phyloP scores from a whole-genome alignment of 345 rosid species.

The Ceriops tagal region DNA sequence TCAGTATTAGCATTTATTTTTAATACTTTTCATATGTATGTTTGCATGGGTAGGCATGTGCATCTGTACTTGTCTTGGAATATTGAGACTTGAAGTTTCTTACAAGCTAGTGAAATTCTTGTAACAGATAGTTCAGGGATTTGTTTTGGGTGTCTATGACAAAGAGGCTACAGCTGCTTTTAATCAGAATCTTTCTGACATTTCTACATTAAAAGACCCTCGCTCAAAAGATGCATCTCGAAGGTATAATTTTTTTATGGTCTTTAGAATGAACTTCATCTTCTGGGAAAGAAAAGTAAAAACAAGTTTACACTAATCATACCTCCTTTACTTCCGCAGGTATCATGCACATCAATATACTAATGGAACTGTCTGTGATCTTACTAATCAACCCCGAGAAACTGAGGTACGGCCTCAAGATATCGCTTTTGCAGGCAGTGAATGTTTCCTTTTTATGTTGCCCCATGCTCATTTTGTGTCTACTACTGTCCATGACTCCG shows the following conservation, averaged over 20 bases:
- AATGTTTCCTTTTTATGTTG: neutral
- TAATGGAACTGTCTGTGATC: slow-evolving; percentile 90
- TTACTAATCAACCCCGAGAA: slow-evolving; percentile 77
- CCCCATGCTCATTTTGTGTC: neutral
- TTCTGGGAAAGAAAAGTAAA: neutral
- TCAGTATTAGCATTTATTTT: neutral
- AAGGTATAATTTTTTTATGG: slow-evolving; percentile 37
- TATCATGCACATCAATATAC: slow-evolving; percentile 84
- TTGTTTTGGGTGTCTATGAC: slow-evolving; percentile 72
- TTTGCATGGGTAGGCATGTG: neutral
- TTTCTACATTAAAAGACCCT: slow-evolving; percentile 72
- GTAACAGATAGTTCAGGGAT: slow-evolving; percentile 73
- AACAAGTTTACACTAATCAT: neutral
- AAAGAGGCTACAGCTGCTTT: slow-evolving; percentile 69
- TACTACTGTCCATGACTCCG: neutral
- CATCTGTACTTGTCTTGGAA: neutral
- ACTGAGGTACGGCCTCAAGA: slow-evolving; percentile 54
- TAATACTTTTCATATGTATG: neutral
- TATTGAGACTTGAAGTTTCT: neutral
- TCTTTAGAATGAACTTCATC: too few species aligned
- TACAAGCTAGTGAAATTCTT: slow-evolving; percentile 1
- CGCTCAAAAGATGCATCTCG: slow-evolving; percentile 79
- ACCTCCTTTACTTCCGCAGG: slow-evolving; percentile 32
- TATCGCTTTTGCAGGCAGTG: neutral
- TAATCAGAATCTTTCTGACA: slow-evolving; percentile 70